Evolutionary conservation across 768 basidiomycete species (phyloP).

Genomic region (Botryobasidium botryosum): DNA sequence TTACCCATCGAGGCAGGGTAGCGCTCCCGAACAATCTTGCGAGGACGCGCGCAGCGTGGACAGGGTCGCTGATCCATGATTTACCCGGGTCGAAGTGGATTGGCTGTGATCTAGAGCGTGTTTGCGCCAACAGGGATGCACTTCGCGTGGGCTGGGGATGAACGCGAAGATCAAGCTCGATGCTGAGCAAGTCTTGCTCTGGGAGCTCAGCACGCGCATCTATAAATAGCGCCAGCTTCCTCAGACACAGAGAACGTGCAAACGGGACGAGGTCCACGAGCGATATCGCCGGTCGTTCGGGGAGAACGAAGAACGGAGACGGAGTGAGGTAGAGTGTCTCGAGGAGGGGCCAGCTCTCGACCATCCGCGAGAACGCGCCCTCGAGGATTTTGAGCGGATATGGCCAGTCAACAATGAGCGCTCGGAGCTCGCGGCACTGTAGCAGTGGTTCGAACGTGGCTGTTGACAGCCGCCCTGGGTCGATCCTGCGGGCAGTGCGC

Average conservation of each 20-base stretch:
- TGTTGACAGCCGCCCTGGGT: background rate
- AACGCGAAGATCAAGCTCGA: too few species aligned
- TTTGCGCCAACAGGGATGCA: background rate
- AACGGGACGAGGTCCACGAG: background rate
- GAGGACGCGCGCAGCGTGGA: background rate
- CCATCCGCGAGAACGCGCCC: background rate
- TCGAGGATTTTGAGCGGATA: background rate
- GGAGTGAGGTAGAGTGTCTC: constrained; percentile 6
- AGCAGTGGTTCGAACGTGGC: constrained; percentile 4
- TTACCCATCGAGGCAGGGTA: too few species aligned
- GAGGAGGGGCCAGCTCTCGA: constrained; percentile 2
- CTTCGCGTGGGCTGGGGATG: background rate
- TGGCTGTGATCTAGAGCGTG: too few species aligned
- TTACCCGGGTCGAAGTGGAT: constrained; percentile 8
- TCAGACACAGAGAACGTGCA: background rate
- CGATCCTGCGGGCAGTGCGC: constrained; percentile 3
- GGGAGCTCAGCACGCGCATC: constrained; percentile 1
- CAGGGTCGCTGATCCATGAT: constrained; percentile 5
- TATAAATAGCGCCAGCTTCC: constrained; percentile 3
- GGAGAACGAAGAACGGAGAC: constrained; percentile 6
- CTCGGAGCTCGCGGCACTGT: background rate
- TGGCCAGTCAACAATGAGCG: constrained; percentile 7
- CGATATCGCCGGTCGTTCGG: constrained; percentile 4
- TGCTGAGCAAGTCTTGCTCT: too few species aligned
- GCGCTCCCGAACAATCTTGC: constrained; percentile 1